Conservation (phyloP, 495 filamentous ascomycete species). For the Chaetomium fimeti region DNA sequence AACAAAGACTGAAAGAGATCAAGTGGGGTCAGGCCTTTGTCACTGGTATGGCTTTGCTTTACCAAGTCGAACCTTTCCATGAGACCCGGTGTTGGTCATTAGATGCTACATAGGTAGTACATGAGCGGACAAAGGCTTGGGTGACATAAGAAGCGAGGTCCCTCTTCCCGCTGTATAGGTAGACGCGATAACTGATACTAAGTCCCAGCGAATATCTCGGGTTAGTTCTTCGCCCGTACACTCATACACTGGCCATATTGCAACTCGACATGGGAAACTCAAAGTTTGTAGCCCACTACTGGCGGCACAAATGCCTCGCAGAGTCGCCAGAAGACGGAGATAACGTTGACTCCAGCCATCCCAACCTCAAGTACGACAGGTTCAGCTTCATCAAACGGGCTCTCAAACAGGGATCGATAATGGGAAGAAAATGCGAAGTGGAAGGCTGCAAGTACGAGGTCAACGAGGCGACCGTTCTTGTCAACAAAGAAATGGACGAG, state of each 20-base stretch:
- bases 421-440: not conserved
- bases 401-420: not conserved
- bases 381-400: not conserved
- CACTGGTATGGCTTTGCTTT: no score
- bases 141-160: no score
- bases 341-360: not conserved
- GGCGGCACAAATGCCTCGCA: constrained; percentile 7
- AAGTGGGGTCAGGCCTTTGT: no score
- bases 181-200: no score
- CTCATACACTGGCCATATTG: not conserved
- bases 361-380: not conserved
- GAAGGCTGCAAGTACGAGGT: not conserved
- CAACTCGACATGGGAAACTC: not conserved
- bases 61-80: no score
- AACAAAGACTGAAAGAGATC: no score
- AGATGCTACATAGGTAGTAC: no score
- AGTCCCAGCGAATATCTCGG: not conserved
- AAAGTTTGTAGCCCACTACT: not conserved
- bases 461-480: constrained; percentile 1
- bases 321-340: not conserved
- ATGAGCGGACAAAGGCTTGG: no score
- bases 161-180: no score
- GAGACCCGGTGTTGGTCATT: no score
- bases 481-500: not conserved
- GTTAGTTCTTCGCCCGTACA: not conserved